These are phyloP conservation scores for Clitopilus hobsonii DNA, from an alignment of 768 basidiomycete genomes.

Conservation along the genomic window DNA sequence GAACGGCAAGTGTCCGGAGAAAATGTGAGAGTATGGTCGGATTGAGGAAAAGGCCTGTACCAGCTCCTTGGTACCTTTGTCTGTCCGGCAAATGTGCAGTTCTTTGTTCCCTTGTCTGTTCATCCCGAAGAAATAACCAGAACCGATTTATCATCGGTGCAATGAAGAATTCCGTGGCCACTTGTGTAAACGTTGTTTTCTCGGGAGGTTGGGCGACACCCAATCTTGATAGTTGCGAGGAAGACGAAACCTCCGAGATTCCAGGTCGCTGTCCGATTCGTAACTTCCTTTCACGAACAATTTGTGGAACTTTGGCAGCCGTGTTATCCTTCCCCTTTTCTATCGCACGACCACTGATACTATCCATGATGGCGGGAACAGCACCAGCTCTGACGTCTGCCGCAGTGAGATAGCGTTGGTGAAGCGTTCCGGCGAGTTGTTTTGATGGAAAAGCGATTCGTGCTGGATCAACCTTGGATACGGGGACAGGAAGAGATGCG, in stretches of 20 bases:
- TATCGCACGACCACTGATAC: conserved; percentile 59
- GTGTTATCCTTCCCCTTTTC: conserved; percentile 53
- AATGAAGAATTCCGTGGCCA: conserved; percentile 87
- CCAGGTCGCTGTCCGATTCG: conserved; percentile 49
- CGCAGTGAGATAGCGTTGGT: conserved; percentile 56
- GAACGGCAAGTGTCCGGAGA: conserved; percentile 67
- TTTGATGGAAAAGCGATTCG: conserved; percentile 75
- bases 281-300: conserved; percentile 72
- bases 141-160: conserved; percentile 90
- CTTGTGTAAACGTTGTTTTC: conserved; percentile 41
- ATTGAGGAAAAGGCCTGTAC: conserved; percentile 79
- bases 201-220: not conserved
- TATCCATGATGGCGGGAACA: conserved; percentile 58
- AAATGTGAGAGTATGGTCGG: conserved; percentile 74
- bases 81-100: conserved; percentile 53
- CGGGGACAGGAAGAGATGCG: conserved; percentile 40
- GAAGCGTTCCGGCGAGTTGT: conserved; percentile 65
- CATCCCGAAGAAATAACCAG: conserved; percentile 89
- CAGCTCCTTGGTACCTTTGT: conserved; percentile 62
- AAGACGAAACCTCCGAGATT: conserved; percentile 37
- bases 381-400: conserved; percentile 26
- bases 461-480: conserved; percentile 19
- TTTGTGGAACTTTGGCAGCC: conserved; percentile 50
- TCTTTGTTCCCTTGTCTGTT: conserved; percentile 70
- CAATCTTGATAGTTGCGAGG: not conserved